These are phyloP conservation scores for Earliella scabrosa DNA, from an alignment of 1,284 basidiomycete genomes.

Conservation along the genomic window DNA sequence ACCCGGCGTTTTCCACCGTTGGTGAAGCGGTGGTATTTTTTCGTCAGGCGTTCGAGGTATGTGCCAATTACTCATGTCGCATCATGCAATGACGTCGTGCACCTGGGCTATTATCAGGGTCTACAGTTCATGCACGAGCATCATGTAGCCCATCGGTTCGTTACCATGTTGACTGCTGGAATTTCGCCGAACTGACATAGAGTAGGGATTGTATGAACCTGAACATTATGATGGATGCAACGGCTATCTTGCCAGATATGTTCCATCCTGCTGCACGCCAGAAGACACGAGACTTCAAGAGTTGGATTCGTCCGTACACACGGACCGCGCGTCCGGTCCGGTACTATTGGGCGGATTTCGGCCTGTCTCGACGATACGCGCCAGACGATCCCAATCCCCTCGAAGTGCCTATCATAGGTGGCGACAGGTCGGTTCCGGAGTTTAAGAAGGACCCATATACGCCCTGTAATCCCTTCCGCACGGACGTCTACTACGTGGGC, in stretches of 20 bases:
- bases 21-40: conserved; percentile 28
- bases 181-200: neutral
- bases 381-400: conserved; percentile 10
- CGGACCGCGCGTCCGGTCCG: conserved; percentile 32
- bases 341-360: conserved; percentile 41
- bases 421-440: conserved; percentile 32
- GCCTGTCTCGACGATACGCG: conserved; percentile 32
- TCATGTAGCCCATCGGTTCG: conserved; percentile 23
- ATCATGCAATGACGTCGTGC: neutral
- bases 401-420: conserved; percentile 32
- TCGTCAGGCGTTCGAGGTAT: conserved; percentile 26
- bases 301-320: conserved; percentile 27
- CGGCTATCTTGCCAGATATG: conserved; percentile 30
- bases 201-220: conserved; percentile 41
- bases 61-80: neutral
- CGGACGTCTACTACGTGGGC: conserved; percentile 29
- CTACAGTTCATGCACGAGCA: conserved; percentile 19
- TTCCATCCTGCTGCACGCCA: conserved; percentile 28
- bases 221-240: conserved; percentile 45
- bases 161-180: neutral
- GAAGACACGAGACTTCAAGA: conserved; percentile 19
- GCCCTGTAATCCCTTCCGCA: conserved; percentile 23
- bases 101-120: conserved; percentile 6
- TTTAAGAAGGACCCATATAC: neutral
- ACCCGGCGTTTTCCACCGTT: conserved; percentile 23